These are phyloP conservation scores for Claviceps africana DNA, from an alignment of 2,329 filamentous ascomycete species.

Conservation along the genomic window DNA sequence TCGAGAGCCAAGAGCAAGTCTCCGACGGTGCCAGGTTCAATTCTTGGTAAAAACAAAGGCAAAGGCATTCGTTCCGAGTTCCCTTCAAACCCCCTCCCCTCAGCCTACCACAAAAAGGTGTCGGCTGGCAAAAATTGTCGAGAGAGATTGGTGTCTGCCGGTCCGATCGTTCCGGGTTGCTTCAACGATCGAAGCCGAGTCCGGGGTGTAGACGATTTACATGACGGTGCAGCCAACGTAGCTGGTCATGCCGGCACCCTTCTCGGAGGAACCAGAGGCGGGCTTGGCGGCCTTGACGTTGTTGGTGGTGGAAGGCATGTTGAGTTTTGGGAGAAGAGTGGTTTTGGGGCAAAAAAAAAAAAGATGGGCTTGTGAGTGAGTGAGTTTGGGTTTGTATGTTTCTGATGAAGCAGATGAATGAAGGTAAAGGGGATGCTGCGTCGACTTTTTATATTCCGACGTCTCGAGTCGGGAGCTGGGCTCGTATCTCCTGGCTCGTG, in stretches of 20 bases:
- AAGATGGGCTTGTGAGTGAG: background rate
- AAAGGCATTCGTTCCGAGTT: background rate
- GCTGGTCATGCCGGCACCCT: background rate
- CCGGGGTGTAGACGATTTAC: conserved; percentile 13
- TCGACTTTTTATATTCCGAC: background rate
- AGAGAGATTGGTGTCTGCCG: background rate
- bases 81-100: background rate
- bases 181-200: background rate
- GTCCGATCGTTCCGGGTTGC: background rate
- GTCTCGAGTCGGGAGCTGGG: background rate
- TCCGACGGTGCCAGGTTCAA: background rate
- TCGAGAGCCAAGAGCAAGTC: background rate
- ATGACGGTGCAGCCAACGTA: conserved; percentile 18
- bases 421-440: background rate
- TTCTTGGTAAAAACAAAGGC: background rate
- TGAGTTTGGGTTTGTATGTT: background rate
- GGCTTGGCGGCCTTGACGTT: conserved; percentile 12
- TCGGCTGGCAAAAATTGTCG: background rate
- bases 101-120: background rate
- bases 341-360: background rate
- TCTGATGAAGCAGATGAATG: background rate
- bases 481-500: no score
- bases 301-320: conserved; percentile 17
- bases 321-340: conserved; percentile 6
- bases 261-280: conserved; percentile 7